Conservation (phyloP, 768 basidiomycete genomes). For the Rhodotorula taiwanensis region DNA sequence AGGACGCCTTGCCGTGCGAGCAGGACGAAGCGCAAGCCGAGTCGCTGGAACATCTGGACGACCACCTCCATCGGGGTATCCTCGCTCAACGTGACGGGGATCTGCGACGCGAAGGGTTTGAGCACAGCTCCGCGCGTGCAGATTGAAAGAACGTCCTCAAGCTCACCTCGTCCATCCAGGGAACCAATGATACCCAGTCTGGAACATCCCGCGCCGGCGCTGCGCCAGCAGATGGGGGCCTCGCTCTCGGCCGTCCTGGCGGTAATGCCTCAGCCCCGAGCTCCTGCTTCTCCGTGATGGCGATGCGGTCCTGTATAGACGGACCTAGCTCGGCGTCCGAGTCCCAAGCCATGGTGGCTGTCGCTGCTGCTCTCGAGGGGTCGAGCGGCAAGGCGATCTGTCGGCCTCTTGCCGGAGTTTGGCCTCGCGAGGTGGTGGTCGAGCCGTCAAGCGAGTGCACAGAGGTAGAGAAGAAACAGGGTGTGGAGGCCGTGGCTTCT, state of each 20-base stretch:
- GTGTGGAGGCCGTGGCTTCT: not conserved
- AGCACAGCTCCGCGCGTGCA: not conserved
- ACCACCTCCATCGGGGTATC: conserved; percentile 39
- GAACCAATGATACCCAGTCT: conserved; percentile 26
- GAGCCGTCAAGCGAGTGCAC: too few relatives aligned
- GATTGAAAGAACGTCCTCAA: too few relatives aligned
- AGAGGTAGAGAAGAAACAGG: conserved; percentile 8
- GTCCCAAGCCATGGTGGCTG: not conserved
- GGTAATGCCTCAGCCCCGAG: too few relatives aligned
- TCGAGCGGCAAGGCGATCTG: conserved; percentile 1
- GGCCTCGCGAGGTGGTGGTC: not conserved
- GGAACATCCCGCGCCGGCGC: not conserved
- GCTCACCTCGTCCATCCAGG: conserved; percentile 37
- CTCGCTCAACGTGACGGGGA: conserved; percentile 29
- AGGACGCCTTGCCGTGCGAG: conserved; percentile 28
- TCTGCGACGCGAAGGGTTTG: not conserved
- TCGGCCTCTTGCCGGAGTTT: not conserved
- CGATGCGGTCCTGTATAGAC: not conserved
- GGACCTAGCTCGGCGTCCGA: not conserved
- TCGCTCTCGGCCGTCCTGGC: too few relatives aligned
- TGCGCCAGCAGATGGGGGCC: too few relatives aligned
- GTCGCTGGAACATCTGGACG: conserved; percentile 39
- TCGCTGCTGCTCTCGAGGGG: not conserved
- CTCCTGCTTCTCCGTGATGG: not conserved
- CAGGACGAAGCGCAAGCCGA: conserved; percentile 34